Evolutionary conservation across 768 basidiomycete genomes (phyloP), one percentile per base, ranked within the genome.

Genomic region (Mycena vulgaris): DNA sequence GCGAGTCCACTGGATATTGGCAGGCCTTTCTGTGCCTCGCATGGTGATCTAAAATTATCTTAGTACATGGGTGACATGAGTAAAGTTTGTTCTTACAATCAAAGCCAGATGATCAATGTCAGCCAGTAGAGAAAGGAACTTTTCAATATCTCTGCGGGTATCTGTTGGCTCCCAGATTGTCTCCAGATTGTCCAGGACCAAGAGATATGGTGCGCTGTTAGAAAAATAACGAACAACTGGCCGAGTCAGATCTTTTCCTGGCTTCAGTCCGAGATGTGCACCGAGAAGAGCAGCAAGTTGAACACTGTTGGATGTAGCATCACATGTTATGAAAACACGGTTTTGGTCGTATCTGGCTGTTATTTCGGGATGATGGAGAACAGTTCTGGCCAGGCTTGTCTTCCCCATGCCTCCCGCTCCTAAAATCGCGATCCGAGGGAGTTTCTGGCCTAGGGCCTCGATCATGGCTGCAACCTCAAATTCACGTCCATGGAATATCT

Each of bases 171-270:
- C 63, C 63, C 63, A 65, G 19, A 48, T 40, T 7, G 63, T 65
- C 31, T 65, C 63, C n/a, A 65, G 27, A 52, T 65, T 65, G 45
- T 64, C 63, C 35, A 64, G 27, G 16, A 64, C 33, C 23, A 64
- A 31, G 17, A 65, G 63, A 28, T 21, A 25, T 21, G 63, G 40
- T 33, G 52, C 47, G 4, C 51, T 30, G 17, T 19, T 28, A 28
- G 25, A n/a, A 23, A 63, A 63, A 37, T 63, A 21, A 14, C 27
- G 51, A 5, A 52, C 16, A 39, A 63, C 37, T 11, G 48, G 62
- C 21, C 51, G 9, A 27, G 48, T 51, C 1, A 40, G 39, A 42
- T 51, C 25, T 13, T 57, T 35, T 7, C 53, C 40, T 7, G 64
- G 13, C 7, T 23, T 47, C 0, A 45, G 40, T 11, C 55, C 47